Evolutionary conservation across 202 grass and related monocot species (phyloP).

Genomic region (Setaria viridis): DNA sequence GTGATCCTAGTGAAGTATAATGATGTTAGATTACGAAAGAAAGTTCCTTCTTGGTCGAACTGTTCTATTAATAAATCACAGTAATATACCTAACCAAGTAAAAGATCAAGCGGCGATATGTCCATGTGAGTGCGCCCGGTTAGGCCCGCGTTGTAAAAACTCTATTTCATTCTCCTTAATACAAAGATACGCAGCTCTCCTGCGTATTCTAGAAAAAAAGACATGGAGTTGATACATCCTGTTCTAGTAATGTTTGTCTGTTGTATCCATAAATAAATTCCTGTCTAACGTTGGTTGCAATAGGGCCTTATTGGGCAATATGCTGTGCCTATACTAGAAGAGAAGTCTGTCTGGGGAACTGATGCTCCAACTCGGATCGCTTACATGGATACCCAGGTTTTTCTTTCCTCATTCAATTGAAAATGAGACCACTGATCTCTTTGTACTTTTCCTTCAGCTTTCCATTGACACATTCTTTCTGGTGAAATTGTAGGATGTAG

Average conservation of each 20-base stretch:
- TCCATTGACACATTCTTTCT: conserved; percentile 34
- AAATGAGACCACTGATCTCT: conserved; percentile 10
- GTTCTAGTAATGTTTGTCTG: conserved; percentile 1
- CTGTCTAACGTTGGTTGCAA: conserved; percentile 30
- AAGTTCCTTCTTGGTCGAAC: conserved; percentile 24
- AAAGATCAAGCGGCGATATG: neutral
- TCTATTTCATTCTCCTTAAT: too few species aligned
- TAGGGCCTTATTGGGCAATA: conserved; percentile 98
- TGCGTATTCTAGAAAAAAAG: too few species aligned
- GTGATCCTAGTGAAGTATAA: conserved; percentile 28
- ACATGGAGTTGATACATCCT: conserved; percentile 7
- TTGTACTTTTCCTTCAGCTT: conserved; percentile 28
- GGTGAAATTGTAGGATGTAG: conserved; percentile 71
- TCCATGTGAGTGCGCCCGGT: too few species aligned
- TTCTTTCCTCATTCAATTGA: conserved; percentile 17
- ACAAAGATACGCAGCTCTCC: too few species aligned
- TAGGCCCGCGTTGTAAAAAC: too few species aligned
- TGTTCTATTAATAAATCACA: conserved; percentile 16
- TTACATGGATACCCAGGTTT: conserved; percentile 98
- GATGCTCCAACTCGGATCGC: conserved; percentile 95
- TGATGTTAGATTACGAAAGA: conserved; percentile 15
- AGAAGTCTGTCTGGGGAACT: conserved; percentile 99
- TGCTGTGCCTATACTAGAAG: conserved; percentile 97
- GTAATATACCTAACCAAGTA: neutral
- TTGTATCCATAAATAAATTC: conserved; percentile 43